These are phyloP conservation scores for Hyphodiscus sp. DNA, from an alignment of 2,329 filamentous ascomycete genomes.

Conservation along the genomic window DNA sequence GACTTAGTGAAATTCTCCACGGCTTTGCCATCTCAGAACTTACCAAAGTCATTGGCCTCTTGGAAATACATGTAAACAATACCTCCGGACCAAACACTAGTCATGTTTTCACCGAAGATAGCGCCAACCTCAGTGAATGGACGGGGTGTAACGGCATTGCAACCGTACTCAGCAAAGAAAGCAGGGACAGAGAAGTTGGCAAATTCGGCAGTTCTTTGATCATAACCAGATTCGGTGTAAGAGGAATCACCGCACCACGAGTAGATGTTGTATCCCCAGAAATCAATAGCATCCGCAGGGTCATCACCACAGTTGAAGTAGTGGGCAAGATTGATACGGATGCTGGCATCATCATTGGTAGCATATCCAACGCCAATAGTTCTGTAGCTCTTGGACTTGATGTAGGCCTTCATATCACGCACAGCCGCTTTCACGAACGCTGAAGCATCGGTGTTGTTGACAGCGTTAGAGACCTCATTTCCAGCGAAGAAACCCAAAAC, in stretches of 20 bases:
- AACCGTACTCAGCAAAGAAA: constrained; percentile 99
- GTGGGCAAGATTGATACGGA: constrained; percentile 73
- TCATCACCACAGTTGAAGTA: constrained; percentile 89
- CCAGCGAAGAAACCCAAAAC: constrained; percentile 96
- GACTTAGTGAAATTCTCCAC: constrained; percentile 18
- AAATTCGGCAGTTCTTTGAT: constrained; percentile 80
- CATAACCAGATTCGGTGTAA: constrained; percentile 72
- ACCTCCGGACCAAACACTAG: constrained; percentile 81
- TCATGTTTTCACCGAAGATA: constrained; percentile 79
- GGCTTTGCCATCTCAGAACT: constrained; percentile 18
- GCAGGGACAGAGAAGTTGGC: constrained; percentile 82
- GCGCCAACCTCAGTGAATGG: constrained; percentile 78
- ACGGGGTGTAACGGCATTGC: constrained; percentile 67
- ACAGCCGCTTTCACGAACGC: constrained; percentile 97
- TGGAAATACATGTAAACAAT: constrained; percentile 99
- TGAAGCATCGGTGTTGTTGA: constrained; percentile 82
- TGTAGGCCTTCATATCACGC: constrained; percentile 92
- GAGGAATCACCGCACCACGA: constrained; percentile 91
- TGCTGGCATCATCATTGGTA: constrained; percentile 83
- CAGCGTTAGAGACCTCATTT: constrained; percentile 90
- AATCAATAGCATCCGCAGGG: constrained; percentile 66
- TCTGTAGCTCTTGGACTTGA: constrained; percentile 71
- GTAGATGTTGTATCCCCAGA: constrained; percentile 99
- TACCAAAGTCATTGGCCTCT: constrained; percentile 82
- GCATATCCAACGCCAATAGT: constrained; percentile 88